Evolutionary conservation across 257 asterid genomes (phyloP).

Genomic region (Solanum piurae): DNA sequence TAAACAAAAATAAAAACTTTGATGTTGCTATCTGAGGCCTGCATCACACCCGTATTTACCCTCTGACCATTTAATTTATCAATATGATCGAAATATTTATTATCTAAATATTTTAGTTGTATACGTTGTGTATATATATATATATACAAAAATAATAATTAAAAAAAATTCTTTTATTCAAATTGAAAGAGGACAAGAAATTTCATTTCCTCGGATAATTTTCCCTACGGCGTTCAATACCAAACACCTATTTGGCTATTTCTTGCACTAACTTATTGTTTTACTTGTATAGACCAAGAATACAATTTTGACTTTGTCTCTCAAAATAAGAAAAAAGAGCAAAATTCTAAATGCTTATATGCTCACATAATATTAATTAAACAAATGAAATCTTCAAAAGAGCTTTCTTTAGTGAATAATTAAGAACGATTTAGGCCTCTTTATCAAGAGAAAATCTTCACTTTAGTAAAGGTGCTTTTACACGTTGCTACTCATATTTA

Average conservation of each 20-base stretch:
- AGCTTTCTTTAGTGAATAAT: neutral
- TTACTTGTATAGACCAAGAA: neutral
- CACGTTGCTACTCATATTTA: neutral
- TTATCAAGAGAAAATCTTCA: neutral
- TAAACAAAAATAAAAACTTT: neutral
- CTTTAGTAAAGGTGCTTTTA: neutral
- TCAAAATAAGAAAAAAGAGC: neutral
- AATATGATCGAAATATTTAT: neutral
- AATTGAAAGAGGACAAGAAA: neutral
- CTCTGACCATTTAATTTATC: neutral
- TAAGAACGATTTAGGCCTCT: neutral
- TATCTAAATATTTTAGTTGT: neutral
- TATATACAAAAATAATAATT: neutral
- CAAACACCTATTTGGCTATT: neutral
- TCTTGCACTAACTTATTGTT: neutral
- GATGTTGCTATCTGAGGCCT: neutral
- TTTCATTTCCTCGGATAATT: neutral
- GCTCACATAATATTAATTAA: neutral
- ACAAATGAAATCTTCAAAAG: neutral
- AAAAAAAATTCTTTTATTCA: neutral
- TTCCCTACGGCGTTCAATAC: neutral
- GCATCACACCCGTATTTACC: neutral
- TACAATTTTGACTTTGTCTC: neutral
- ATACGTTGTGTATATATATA: neutral
- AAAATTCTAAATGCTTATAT: neutral